Evolutionary conservation across 495 filamentous ascomycete genomes (phyloP).

Genomic region (Daldinia concentrica): DNA sequence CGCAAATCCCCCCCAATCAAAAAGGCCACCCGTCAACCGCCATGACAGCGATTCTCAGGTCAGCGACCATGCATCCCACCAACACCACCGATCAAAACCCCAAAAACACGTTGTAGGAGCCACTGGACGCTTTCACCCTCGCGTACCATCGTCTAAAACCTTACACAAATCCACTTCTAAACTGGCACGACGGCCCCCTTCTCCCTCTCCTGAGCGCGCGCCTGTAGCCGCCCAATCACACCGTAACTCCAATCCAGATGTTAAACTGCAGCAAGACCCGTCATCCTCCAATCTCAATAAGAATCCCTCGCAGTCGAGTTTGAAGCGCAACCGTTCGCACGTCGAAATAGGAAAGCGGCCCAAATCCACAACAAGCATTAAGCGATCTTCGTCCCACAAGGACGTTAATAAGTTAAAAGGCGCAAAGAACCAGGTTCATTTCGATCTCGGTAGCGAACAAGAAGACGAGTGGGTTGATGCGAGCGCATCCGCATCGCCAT

Average conservation of each 20-base stretch:
- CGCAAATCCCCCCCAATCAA: constrained; percentile 57
- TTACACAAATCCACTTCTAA: constrained; percentile 57
- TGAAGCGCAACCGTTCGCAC: constrained; percentile 61
- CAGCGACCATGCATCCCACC: constrained; percentile 47
- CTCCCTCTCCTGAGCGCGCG: constrained; percentile 49
- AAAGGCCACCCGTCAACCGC: constrained; percentile 51
- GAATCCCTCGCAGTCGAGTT: constrained; percentile 55
- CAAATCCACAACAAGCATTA: constrained; percentile 57
- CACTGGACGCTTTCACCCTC: constrained; percentile 50
- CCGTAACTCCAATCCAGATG: constrained; percentile 56
- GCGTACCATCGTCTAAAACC: constrained; percentile 56
- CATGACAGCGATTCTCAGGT: constrained; percentile 50
- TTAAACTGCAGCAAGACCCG: constrained; percentile 48
- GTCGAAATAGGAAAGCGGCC: constrained; percentile 58
- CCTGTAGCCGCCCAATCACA: constrained; percentile 47
- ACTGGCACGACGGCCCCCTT: constrained; percentile 50
- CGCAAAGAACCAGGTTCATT: constrained; percentile 57
- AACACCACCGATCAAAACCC: constrained; percentile 50
- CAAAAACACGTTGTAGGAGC: constrained; percentile 58
- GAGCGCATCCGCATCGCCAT: constrained; percentile 63
- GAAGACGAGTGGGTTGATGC: constrained; percentile 67
- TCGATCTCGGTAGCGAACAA: constrained; percentile 60
- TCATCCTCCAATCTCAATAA: constrained; percentile 55
- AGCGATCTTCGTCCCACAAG: constrained; percentile 55
- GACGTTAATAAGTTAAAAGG: constrained; percentile 52